Base-by-base conservation (phyloP, 805 yeast species). In the Metschnikowia rubicola region DNA sequence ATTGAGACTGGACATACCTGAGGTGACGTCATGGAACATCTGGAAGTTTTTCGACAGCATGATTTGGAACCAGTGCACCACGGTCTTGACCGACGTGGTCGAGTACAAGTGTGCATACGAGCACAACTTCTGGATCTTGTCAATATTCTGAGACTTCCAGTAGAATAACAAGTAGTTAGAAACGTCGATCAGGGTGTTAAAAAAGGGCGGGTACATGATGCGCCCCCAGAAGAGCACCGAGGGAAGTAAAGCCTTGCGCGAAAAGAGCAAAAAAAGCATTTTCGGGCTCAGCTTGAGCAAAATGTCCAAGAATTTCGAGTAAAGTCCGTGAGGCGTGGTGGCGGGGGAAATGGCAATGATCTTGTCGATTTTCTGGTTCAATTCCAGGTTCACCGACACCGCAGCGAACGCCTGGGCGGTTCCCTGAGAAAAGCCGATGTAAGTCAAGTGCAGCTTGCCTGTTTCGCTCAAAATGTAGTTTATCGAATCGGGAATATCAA, bases 301-400 rank as follows among this genome's bases (percentile, higher is more conserved):
- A 0, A 86, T 75, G 59, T 88, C 92, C 17, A 88, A 83, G 37
- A 92, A 69, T 58, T 83, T 79, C 52, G 91, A 87, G 52, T 83
- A 81, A 35, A 91, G 71, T 2, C 96, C 94, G 37, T 82, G 84
- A 0, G 98, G 98, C 0, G 96, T 85, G 77, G 92, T 85, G 1
- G 97, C 97, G 0, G 98, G 98, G 0, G 96, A 88, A 38, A 91
- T 78, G 2, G 96, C 97, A 47, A 91, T 80, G 52, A 91, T 84
- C 43, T 63, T 58, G 32, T 75, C 76, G 39, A 78, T 68, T 47
- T 75, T 74, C 64, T 64, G 55, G 63, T 87, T 88, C 47, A 91
- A 71, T 2, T 74, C 72, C 8, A 84, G 82, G 59, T 83, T 80
- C 13, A 83, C 58, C 0, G 94, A 79, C 19, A 89, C 69, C 10